Evolutionary conservation across 1,139 yeast species (phyloP).

Genomic region (Lodderomyces parapsilosis): DNA sequence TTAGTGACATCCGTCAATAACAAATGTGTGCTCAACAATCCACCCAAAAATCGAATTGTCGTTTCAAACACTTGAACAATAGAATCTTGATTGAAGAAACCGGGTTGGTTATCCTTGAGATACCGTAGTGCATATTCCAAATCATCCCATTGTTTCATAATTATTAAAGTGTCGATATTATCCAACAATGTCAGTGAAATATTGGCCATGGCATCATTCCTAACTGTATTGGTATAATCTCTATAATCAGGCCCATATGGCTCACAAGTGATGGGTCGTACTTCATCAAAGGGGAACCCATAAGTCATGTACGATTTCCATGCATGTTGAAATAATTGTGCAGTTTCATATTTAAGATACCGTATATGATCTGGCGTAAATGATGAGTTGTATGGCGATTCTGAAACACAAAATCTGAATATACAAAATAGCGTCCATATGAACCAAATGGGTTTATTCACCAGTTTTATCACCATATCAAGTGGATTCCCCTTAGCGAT

Average conservation of each 20-base stretch:
- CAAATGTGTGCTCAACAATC: constrained; percentile 73
- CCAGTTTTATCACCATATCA: neutral
- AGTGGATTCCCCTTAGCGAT: neutral
- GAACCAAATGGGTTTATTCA: neutral
- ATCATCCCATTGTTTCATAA: constrained; percentile 61
- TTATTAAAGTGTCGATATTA: constrained; percentile 72
- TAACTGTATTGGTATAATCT: constrained; percentile 52
- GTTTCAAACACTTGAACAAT: constrained; percentile 86
- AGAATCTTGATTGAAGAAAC: constrained; percentile 60
- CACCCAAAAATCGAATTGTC: constrained; percentile 77
- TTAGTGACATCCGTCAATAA: constrained; percentile 55
- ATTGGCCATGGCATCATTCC: constrained; percentile 87
- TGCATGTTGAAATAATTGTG: constrained; percentile 65
- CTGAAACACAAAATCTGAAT: constrained; percentile 3
- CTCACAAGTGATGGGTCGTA: constrained; percentile 68
- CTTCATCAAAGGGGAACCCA: constrained; percentile 85
- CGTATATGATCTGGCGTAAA: constrained; percentile 53
- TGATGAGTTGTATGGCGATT: constrained; percentile 25
- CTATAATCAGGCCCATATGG: constrained; percentile 65
- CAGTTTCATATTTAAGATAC: constrained; percentile 50
- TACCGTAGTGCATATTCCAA: constrained; percentile 51
- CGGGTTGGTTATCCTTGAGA: constrained; percentile 34
- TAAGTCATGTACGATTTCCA: constrained; percentile 67
- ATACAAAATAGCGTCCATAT: neutral
- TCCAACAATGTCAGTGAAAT: constrained; percentile 77